Evolutionary conservation across 2,329 filamentous ascomycete genomes (phyloP).

Genomic region (Gaeumannomyces sp.): DNA sequence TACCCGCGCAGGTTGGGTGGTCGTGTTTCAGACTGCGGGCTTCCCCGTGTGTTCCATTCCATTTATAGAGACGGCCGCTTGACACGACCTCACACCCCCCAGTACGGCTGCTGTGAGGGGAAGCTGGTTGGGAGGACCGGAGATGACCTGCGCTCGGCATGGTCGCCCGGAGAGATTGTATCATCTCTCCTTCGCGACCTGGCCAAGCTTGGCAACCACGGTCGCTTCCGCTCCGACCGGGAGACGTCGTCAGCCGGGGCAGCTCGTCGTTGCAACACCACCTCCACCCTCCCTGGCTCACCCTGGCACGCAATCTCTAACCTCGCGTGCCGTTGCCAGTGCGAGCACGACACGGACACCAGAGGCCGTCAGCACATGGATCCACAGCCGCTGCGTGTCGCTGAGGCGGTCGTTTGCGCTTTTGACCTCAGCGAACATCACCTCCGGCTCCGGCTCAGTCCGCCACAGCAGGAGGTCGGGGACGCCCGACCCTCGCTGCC

Average conservation of each 20-base stretch:
- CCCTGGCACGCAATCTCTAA: conserved; percentile 25
- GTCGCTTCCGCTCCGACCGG: neutral
- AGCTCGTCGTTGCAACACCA: neutral
- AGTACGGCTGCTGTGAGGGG: neutral
- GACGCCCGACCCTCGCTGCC: conserved; percentile 76
- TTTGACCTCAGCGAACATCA: conserved; percentile 73
- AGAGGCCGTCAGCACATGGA: conserved; percentile 81
- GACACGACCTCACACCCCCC: neutral
- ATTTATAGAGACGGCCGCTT: neutral
- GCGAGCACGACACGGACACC: conserved; percentile 82
- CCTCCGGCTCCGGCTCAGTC: conserved; percentile 22
- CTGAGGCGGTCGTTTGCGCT: conserved; percentile 87
- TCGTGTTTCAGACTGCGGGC: neutral
- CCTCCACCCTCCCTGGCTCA: neutral
- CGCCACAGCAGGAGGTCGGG: conserved; percentile 92
- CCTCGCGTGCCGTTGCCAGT: conserved; percentile 51
- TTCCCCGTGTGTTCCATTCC: neutral
- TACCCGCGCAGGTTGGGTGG: neutral
- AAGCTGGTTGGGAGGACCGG: neutral
- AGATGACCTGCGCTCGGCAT: neutral
- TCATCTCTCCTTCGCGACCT: neutral
- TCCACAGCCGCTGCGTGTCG: conserved; percentile 95
- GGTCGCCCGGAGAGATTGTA: neutral
- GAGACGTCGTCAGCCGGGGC: too few species aligned
- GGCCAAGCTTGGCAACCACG: neutral